Evolutionary conservation across 345 rosid species (phyloP).

Genomic region (Rhizophora mangle): DNA sequence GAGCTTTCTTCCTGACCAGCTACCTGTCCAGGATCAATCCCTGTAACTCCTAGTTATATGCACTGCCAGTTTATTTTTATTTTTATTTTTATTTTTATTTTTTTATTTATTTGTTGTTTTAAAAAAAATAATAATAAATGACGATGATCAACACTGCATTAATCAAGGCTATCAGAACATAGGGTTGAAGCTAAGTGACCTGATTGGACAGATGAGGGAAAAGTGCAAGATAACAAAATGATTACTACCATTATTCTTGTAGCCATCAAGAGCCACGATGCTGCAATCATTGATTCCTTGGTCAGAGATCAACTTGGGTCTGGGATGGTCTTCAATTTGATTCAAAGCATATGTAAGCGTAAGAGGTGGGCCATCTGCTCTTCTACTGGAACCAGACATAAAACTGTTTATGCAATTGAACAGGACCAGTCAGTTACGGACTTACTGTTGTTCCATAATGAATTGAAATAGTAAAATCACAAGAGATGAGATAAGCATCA

Average conservation of each 20-base stretch:
- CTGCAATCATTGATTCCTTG: conserved; percentile 17
- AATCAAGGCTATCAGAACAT: too few relatives aligned
- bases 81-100: too few relatives aligned
- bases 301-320: background rate
- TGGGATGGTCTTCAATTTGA: background rate
- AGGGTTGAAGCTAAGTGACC: background rate
- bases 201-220: background rate
- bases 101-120: too few relatives aligned
- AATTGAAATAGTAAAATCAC: background rate
- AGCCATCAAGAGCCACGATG: conserved; percentile 6
- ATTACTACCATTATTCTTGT: conserved; percentile 14
- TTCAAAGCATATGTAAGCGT: background rate
- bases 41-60: too few relatives aligned
- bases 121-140: too few relatives aligned
- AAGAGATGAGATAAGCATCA: conserved; percentile 18
- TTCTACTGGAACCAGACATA: conserved; percentile 4
- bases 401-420: background rate
- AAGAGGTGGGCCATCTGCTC: conserved; percentile 4
- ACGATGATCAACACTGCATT: too few relatives aligned
- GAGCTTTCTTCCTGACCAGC: too few relatives aligned
- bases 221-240: conserved; percentile 18
- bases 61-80: too few relatives aligned
- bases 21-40: too few relatives aligned
- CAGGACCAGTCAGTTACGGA: conserved; percentile 1
- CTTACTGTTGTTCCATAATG: conserved; percentile 3